Percentiles rank a stretch among this genome's conserved stretches.
Evolutionary conservation across 2,329 filamentous ascomycete genomes (phyloP).

Genomic region (Gyromitra esculenta): DNA sequence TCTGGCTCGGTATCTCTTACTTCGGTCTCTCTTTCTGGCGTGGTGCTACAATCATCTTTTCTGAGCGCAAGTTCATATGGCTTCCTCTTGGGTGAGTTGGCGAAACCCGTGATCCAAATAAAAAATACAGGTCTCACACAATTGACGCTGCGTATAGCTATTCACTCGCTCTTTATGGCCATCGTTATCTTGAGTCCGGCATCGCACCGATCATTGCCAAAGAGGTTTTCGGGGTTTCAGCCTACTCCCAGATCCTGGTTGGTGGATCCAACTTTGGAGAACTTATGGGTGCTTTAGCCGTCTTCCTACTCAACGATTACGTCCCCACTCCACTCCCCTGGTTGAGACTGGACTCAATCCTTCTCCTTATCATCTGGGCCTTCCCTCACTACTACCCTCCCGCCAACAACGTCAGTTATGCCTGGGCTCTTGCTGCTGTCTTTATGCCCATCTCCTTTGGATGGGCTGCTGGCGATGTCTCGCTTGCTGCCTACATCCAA

Average conservation of each 20-base stretch:
- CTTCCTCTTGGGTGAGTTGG: conserved; percentile 61
- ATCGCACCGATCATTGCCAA: conserved; percentile 64
- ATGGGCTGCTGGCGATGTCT: conserved; percentile 67
- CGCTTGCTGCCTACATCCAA: conserved; percentile 66
- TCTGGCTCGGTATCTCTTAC: conserved; percentile 56
- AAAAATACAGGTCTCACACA: not conserved
- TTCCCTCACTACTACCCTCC: conserved; percentile 64
- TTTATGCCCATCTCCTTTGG: conserved; percentile 65
- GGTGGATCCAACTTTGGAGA: conserved; percentile 66
- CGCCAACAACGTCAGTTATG: conserved; percentile 61
- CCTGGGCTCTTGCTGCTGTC: conserved; percentile 64
- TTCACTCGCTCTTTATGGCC: conserved; percentile 65
- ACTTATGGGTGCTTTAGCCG: conserved; percentile 64
- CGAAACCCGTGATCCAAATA: not conserved
- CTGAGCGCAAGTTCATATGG: conserved; percentile 65
- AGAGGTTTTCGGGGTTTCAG: conserved; percentile 64
- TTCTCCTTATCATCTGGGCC: conserved; percentile 65
- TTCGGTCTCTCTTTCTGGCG: conserved; percentile 62
- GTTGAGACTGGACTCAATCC: conserved; percentile 64
- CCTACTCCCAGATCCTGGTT: conserved; percentile 66
- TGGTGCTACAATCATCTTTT: conserved; percentile 64
- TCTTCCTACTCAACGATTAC: conserved; percentile 65
- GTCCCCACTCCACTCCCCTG: conserved; percentile 66
- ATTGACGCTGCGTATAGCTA: conserved; percentile 58
- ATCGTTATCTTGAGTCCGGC: conserved; percentile 66